Evolutionary conservation across 2,329 filamentous ascomycete genomes (phyloP), one percentile per base, ranked within the genome.

Genomic region (Fonsecaea multimorphosa): DNA sequence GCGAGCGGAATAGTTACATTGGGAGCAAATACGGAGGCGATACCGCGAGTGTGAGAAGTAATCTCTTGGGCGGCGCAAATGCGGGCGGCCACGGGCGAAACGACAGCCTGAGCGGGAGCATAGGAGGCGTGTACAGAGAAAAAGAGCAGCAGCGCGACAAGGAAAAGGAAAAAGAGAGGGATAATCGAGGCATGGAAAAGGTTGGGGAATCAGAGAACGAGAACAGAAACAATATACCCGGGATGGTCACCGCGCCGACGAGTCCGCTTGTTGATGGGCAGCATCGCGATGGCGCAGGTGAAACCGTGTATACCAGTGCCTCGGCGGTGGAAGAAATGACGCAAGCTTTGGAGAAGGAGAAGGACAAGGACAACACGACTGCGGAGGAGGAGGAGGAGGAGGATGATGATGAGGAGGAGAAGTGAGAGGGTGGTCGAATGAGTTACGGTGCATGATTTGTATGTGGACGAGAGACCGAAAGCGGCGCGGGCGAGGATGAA

Each of bases 1-100:
- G 89, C 64, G 93, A 97, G 73, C 85, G 93, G 56, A 94, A 90
- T 75, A 96, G 91, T 77, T 86, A 90, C 68, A 94, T 96, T 74
- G 87, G 87, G 65, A 86, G 82, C 73, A 82, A 82, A 68, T 77
- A 74, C 22, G 87, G 84, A 4, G 86, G 84, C 5, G 92, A 96
- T 71, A 91, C 86, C 0, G 87, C 88, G 9, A 96, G 92, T 74
- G 82, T 96, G 32, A 86, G 91, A 61, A 96, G 92, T 76, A 92
- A 91, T 0, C 79, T 90, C 0, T 76, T 91, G 2, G 93, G 97
- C 76, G 87, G 86, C 1, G 49, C n/a, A n/a, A n/a, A 32, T 51
- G 58, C 40, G 5, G 85, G 92, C 68, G 85, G 92, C 68, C 71
- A 72, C 59, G 68, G 70, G 14, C 56, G 69, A 40, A 72, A 65